Conservation (phyloP, 768 basidiomycete species). For the Tricholoma flavovirens region DNA sequence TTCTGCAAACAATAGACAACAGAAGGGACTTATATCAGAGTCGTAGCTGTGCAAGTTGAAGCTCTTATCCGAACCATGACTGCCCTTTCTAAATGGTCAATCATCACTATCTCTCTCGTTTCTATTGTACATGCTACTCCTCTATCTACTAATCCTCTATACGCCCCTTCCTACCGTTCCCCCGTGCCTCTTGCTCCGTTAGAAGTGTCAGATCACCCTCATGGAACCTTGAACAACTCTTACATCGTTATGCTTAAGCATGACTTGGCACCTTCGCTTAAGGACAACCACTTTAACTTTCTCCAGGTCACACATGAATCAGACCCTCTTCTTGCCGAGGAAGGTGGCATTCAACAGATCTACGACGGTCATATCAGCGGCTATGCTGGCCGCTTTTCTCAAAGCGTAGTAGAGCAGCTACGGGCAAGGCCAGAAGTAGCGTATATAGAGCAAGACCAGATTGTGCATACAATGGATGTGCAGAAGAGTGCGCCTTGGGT, state of each 20-base stretch:
- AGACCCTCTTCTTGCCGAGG: slow-evolving; percentile 44
- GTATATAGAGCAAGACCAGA: slow-evolving; percentile 90
- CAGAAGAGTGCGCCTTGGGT: slow-evolving; percentile 88
- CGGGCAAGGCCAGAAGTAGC: slow-evolving; percentile 84
- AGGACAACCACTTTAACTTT: slow-evolving; percentile 77
- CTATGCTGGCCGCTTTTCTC: slow-evolving; percentile 78
- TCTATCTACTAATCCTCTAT: slow-evolving; percentile 41
- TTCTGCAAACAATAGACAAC: slow-evolving; percentile 27
- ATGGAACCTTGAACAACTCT: slow-evolving; percentile 80
- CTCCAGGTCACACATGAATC: slow-evolving; percentile 57
- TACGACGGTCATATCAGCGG: slow-evolving; percentile 71
- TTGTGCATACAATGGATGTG: slow-evolving; percentile 69
- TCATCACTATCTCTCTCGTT: slow-evolving; percentile 36
- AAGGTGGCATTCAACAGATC: slow-evolving; percentile 63
- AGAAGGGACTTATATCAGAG: slow-evolving; percentile 21
- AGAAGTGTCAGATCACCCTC: slow-evolving; percentile 50
- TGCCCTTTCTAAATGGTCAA: slow-evolving; percentile 34
- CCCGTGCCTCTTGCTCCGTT: slow-evolving; percentile 58
- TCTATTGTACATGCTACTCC: slow-evolving; percentile 37
- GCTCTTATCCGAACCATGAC: slow-evolving; percentile 36
- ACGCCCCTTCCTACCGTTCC: slow-evolving; percentile 28
- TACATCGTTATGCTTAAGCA: slow-evolving; percentile 91
- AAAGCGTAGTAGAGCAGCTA: slow-evolving; percentile 65
- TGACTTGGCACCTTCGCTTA: slow-evolving; percentile 47
- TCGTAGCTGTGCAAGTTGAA: slow-evolving; percentile 8